Conservation (phyloP, 345 rosid genomes). For the Erucastrum elatum region DNA sequence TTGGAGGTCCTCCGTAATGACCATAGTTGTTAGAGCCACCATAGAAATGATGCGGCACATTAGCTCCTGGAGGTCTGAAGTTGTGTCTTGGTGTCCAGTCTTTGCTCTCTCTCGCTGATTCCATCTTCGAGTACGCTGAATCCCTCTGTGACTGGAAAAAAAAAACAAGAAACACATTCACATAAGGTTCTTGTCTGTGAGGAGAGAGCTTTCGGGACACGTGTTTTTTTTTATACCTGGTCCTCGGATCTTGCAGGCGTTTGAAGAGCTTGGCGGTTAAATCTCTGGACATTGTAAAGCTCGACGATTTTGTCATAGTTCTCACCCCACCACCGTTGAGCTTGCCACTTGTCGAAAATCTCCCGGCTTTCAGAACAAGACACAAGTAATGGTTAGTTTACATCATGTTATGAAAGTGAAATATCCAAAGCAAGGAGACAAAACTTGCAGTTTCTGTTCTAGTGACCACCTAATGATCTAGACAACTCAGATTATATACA, state of each 20-base stretch:
- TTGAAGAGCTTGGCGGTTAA: conserved; percentile 89
- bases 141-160: conserved; percentile 58
- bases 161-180: background rate
- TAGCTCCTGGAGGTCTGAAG: conserved; percentile 53
- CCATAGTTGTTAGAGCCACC: conserved; percentile 60
- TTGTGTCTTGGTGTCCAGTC: conserved; percentile 79
- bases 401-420: too few relatives aligned
- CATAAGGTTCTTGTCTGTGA: background rate
- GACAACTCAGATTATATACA: background rate
- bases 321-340: conserved; percentile 99
- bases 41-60: conserved; percentile 41
- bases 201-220: background rate
- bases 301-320: conserved; percentile 93
- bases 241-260: conserved; percentile 92
- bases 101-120: conserved; percentile 63
- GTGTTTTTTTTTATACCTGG: conserved; percentile 50
- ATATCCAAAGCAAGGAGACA: background rate
- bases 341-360: conserved; percentile 97
- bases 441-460: background rate
- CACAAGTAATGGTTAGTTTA: conserved; percentile 10
- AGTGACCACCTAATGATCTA: background rate
- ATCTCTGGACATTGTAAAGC: conserved; percentile 95
- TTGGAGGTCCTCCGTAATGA: conserved; percentile 49
- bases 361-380: conserved; percentile 67
- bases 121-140: conserved; percentile 73